These are phyloP conservation scores for Mucor circinelloides DNA, from an alignment of 371 early-diverging fungal species.

Conservation along the genomic window DNA sequence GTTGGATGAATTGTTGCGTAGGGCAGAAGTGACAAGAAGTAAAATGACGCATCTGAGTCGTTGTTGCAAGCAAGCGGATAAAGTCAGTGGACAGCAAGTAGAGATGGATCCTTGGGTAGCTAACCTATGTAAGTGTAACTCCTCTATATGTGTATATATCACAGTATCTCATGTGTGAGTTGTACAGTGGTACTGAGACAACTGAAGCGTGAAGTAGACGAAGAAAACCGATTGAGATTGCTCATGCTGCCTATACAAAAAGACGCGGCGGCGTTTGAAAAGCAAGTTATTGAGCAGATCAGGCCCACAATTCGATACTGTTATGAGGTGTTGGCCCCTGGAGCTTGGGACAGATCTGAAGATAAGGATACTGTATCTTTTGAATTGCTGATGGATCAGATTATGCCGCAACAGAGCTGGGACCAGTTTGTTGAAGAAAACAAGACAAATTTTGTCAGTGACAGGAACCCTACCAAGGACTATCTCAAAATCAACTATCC, in stretches of 20 bases:
- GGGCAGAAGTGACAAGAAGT: constrained; percentile 40
- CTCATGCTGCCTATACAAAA: constrained; percentile 43
- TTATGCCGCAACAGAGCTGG: constrained; percentile 44
- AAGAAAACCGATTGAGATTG: constrained; percentile 42
- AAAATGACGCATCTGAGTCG: constrained; percentile 35
- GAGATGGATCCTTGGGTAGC: constrained; percentile 49
- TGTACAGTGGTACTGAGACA: constrained; percentile 41
- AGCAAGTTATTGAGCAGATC: constrained; percentile 18
- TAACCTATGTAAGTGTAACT: constrained; percentile 36
- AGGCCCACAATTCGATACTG: constrained; percentile 31
- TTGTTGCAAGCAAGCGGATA: constrained; percentile 35
- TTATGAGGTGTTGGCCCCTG: constrained; percentile 24
- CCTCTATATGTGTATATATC: neutral
- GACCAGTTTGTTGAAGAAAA: constrained; percentile 25
- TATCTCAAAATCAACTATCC: constrained; percentile 51
- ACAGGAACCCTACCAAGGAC: constrained; percentile 34
- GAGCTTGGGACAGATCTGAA: constrained; percentile 20
- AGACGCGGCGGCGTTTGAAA: constrained; percentile 32
- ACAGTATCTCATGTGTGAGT: neutral
- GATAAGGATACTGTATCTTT: constrained; percentile 29
- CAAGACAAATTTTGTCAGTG: constrained; percentile 38
- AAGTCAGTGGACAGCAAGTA: constrained; percentile 9
- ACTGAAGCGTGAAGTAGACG: constrained; percentile 45
- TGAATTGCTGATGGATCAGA: constrained; percentile 22
- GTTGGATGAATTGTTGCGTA: constrained; percentile 40